A percentile compares a stretch with the other conserved stretches of the same genome.
Evolutionary conservation across 148 eudicot species (phyloP).

Genomic region (Rhododendron molle): DNA sequence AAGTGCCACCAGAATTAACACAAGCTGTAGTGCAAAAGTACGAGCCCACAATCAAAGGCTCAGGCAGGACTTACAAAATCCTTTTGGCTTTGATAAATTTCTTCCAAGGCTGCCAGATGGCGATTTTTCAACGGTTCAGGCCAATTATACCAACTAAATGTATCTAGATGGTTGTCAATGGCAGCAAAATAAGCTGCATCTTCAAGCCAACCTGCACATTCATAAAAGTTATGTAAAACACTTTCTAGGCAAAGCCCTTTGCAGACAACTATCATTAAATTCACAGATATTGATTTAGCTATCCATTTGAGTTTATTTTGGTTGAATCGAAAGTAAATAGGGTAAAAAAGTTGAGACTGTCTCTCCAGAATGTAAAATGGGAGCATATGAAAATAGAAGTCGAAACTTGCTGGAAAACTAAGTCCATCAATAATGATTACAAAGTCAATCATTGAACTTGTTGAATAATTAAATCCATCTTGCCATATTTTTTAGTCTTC

Average conservation of each 20-base stretch:
- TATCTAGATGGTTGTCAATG: slow-evolving; percentile 54
- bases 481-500: not conserved
- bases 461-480: not conserved
- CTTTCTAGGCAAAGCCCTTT: not conserved
- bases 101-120: slow-evolving; percentile 80
- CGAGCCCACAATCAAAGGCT: slow-evolving; percentile 8
- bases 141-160: slow-evolving; percentile 91
- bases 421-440: not conserved
- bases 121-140: slow-evolving; percentile 88
- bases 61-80: slow-evolving; percentile 62
- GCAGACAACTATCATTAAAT: not conserved
- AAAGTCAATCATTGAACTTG: not conserved
- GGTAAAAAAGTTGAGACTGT: not conserved
- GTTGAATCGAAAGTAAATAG: not conserved
- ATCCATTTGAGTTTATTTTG: not conserved
- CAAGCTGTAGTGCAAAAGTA: not conserved
- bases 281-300: not conserved
- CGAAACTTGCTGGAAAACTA: not conserved
- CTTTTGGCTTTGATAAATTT: slow-evolving; percentile 63
- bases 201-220: slow-evolving; percentile 87
- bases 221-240: not conserved
- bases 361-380: not conserved
- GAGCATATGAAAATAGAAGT: too few species aligned
- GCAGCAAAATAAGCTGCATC: slow-evolving; percentile 99
- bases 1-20: slow-evolving; percentile 13